A percentile compares a stretch with the other conserved stretches of the same genome.
Conservation (phyloP, 2,329 filamentous ascomycete species). For the Biscogniauxia marginata region DNA sequence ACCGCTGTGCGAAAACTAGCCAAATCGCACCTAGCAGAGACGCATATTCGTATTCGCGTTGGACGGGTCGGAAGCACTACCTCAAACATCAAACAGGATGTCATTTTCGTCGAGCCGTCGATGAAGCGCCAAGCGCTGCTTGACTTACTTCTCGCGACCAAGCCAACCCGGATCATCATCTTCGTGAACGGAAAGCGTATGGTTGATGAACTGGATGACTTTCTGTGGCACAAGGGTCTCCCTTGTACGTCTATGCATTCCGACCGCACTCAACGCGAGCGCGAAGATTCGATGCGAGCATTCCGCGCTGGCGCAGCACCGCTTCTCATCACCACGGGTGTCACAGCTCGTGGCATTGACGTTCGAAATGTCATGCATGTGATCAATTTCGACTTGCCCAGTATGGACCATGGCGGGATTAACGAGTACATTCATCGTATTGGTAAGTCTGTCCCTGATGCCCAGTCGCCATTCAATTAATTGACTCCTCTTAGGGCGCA, state of each 20-base stretch:
- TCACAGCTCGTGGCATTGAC: conserved; percentile 86
- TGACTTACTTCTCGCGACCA: conserved; percentile 68
- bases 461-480: conserved; percentile 1
- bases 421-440: conserved; percentile 94
- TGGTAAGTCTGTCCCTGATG: conserved; percentile 54
- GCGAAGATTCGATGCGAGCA: conserved; percentile 84
- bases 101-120: conserved; percentile 64
- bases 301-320: conserved; percentile 76
- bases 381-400: conserved; percentile 89
- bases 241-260: conserved; percentile 87
- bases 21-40: conserved; percentile 68
- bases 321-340: conserved; percentile 81
- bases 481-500: conserved; percentile 62
- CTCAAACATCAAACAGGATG: conserved; percentile 74
- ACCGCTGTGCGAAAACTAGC: conserved; percentile 75
- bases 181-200: conserved; percentile 82
- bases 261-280: conserved; percentile 84
- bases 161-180: conserved; percentile 77
- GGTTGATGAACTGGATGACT: conserved; percentile 86
- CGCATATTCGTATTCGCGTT: conserved; percentile 78
- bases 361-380: conserved; percentile 85
- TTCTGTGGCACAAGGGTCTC: conserved; percentile 73
- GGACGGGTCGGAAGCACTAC: conserved; percentile 85
- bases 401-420: conserved; percentile 74
- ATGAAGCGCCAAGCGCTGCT: conserved; percentile 70